A percentile compares a stretch with the other conserved stretches of the same genome.
Evolutionary conservation across 2,329 filamentous ascomycete species (phyloP).

Genomic region (Aspergillus pseudoglaucus): DNA sequence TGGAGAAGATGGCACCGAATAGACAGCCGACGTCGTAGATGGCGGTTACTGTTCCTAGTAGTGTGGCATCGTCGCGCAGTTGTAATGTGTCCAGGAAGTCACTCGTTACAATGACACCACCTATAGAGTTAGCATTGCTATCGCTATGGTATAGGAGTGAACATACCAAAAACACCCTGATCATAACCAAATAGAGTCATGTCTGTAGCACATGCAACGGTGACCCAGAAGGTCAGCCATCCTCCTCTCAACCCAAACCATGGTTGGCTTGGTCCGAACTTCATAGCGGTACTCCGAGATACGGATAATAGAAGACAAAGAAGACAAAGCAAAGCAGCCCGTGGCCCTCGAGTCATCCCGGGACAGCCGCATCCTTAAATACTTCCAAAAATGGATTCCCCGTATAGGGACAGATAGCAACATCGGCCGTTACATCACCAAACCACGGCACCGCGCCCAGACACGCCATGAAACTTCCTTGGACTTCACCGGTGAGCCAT

Average conservation of each 20-base stretch:
- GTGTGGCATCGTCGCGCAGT: conserved; percentile 3
- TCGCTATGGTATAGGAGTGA: neutral
- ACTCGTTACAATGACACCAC: conserved; percentile 18
- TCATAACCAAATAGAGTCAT: conserved; percentile 18
- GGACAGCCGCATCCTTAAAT: neutral
- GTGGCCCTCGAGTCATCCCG: neutral
- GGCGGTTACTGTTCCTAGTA: conserved; percentile 5
- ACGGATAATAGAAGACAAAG: neutral
- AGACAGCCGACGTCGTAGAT: conserved; percentile 22
- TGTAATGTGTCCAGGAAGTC: conserved; percentile 15
- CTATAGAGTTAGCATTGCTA: conserved; percentile 6
- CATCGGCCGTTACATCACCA: neutral
- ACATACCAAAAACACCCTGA: conserved; percentile 6
- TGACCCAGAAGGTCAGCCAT: conserved; percentile 18
- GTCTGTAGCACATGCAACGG: conserved; percentile 14
- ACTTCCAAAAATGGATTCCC: neutral
- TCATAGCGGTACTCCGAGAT: neutral
- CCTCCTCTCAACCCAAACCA: conserved; percentile 15
- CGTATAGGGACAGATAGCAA: neutral
- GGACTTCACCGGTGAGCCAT: neutral
- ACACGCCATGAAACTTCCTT: neutral
- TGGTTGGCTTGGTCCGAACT: neutral
- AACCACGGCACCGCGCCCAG: neutral
- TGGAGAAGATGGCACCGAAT: conserved; percentile 17
- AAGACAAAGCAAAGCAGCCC: neutral